These are phyloP conservation scores for Phytopythium kandeliae DNA, from an alignment of 352 stramenopile species.

Conservation along the genomic window DNA sequence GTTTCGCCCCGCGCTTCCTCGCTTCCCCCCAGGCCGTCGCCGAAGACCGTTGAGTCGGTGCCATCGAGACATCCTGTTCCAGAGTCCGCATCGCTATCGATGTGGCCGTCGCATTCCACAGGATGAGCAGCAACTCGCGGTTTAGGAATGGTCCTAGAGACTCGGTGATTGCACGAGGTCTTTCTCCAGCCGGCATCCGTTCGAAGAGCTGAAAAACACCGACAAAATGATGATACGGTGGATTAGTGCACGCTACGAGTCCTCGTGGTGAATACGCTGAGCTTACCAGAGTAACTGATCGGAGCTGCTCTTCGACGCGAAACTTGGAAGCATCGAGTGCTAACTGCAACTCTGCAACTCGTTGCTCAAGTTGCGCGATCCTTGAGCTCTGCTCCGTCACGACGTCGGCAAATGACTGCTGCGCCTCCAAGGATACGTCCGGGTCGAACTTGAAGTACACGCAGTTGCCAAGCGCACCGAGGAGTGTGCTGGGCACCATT, in stretches of 20 bases:
- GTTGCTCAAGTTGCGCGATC: conserved; percentile 17
- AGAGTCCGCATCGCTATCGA: conserved; percentile 1
- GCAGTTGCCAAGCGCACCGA: conserved; percentile 56
- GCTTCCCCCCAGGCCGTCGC: conserved; percentile 16
- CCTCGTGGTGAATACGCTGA: neutral
- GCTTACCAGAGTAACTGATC: conserved; percentile 8
- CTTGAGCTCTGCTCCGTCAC: conserved; percentile 17
- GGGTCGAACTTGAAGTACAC: conserved; percentile 50
- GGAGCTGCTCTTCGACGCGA: conserved; percentile 24
- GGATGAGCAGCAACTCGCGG: conserved; percentile 47
- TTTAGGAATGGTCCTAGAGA: conserved; percentile 42
- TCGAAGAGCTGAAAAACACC: conserved; percentile 20
- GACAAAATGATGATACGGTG: neutral
- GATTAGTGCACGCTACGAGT: neutral
- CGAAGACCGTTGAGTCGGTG: neutral
- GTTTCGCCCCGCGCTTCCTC: conserved; percentile 27
- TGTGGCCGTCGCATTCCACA: conserved; percentile 60
- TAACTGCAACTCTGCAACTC: conserved; percentile 11
- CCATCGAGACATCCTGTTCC: conserved; percentile 10
- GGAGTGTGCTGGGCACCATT: conserved; percentile 14
- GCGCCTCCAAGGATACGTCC: conserved; percentile 19
- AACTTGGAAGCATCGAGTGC: conserved; percentile 18
- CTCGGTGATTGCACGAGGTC: conserved; percentile 28
- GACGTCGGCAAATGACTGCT: conserved; percentile 41
- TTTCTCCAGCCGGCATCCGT: conserved; percentile 25